Conservation (phyloP, 2,329 filamentous ascomycete genomes). For the Dactylellina cionopaga region DNA sequence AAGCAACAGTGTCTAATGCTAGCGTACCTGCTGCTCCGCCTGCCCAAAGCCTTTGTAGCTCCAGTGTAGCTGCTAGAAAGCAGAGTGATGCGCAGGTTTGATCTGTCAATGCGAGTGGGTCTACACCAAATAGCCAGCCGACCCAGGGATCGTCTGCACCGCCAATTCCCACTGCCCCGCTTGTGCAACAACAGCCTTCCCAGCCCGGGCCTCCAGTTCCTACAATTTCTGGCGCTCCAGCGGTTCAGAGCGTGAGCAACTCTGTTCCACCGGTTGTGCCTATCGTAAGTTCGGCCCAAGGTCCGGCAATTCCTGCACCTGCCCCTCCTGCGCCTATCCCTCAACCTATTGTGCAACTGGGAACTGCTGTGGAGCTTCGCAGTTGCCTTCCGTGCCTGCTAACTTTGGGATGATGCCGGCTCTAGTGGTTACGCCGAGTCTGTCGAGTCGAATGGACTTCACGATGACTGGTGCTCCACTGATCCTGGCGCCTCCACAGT, state of each 20-base stretch:
- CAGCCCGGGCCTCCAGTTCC: slow-evolving; percentile 7
- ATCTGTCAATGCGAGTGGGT: background rate
- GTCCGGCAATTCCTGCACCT: background rate
- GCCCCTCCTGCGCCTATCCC: background rate
- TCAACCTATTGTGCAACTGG: background rate
- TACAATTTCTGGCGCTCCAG: background rate
- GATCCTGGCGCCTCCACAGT: background rate
- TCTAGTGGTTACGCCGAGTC: background rate
- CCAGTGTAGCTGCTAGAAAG: background rate
- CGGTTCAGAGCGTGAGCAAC: background rate
- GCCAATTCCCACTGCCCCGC: background rate
- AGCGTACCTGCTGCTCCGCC: background rate
- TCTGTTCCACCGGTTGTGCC: slow-evolving; percentile 4
- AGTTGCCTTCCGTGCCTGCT: background rate
- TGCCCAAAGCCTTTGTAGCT: slow-evolving; percentile 1
- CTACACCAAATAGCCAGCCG: background rate
- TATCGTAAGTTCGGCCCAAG: background rate
- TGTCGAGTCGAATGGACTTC: slow-evolving; percentile 23
- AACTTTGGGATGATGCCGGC: background rate
- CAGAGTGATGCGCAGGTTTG: background rate
- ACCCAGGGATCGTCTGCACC: background rate
- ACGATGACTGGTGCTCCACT: slow-evolving; percentile 2
- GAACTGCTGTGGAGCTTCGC: slow-evolving; percentile 15
- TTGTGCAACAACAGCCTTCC: slow-evolving; percentile 18
- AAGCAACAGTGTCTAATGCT: slow-evolving; percentile 9